Evolutionary conservation across 1,139 yeast species (phyloP).

Genomic region (Arxiozyma bovina): DNA sequence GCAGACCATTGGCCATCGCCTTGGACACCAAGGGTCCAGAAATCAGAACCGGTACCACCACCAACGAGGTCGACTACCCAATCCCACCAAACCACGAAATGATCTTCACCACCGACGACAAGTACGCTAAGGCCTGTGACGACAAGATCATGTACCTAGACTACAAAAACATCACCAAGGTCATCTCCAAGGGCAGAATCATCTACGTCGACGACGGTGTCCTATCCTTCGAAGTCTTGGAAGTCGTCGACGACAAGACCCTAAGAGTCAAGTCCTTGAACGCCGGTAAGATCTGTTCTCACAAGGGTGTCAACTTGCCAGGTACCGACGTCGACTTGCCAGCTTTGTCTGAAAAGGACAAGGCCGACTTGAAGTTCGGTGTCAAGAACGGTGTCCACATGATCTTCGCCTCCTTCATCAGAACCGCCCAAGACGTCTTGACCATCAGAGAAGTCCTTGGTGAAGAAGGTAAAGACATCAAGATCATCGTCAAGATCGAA

Average conservation of each 20-base stretch:
- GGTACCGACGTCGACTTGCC: slow-evolving; percentile 98
- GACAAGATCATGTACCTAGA: slow-evolving; percentile 81
- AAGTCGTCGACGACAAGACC: slow-evolving; percentile 68
- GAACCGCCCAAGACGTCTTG: slow-evolving; percentile 83
- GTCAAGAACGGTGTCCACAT: slow-evolving; percentile 95
- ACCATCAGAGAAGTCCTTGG: slow-evolving; percentile 92
- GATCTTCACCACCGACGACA: slow-evolving; percentile 86
- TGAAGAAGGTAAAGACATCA: slow-evolving; percentile 92
- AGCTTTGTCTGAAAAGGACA: slow-evolving; percentile 94
- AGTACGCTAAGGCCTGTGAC: slow-evolving; percentile 61
- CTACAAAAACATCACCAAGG: slow-evolving; percentile 93
- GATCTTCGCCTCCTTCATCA: slow-evolving; percentile 96
- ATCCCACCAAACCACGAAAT: slow-evolving; percentile 80
- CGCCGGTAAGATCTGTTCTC: slow-evolving; percentile 91
- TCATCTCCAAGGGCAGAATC: slow-evolving; percentile 75
- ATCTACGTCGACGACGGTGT: slow-evolving; percentile 98
- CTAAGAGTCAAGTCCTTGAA: slow-evolving; percentile 82
- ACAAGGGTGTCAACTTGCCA: slow-evolving; percentile 98
- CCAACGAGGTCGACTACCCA: slow-evolving; percentile 68
- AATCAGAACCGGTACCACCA: slow-evolving; percentile 95
- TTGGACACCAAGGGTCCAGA: slow-evolving; percentile 99
- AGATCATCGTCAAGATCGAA: slow-evolving; percentile 95
- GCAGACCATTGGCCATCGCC: slow-evolving; percentile 97
- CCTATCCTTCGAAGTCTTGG: slow-evolving; percentile 83
- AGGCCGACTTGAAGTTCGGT: slow-evolving; percentile 84